A percentile compares a stretch with the other conserved stretches of the same genome.
phyloP scores from a whole-genome alignment of 2,329 filamentous ascomycete species.

The Xylaria sp. region DNA sequence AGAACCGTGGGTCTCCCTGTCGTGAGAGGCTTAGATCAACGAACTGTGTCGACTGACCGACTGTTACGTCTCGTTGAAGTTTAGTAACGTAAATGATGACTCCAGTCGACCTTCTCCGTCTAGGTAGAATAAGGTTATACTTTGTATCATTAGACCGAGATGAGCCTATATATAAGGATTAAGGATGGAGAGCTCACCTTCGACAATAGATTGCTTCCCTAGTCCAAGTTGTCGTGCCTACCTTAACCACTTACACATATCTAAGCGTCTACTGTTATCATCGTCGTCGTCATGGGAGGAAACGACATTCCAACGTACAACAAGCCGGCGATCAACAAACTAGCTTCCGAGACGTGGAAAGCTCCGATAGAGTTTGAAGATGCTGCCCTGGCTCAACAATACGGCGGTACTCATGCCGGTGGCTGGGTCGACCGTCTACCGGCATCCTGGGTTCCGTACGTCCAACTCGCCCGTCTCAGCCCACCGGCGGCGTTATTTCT shows the following conservation, averaged over 20 bases:
- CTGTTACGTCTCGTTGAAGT: background rate
- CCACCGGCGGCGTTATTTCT: constrained; percentile 48
- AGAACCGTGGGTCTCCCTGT: constrained; percentile 7
- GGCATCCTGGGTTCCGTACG: constrained; percentile 48
- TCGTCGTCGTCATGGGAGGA: constrained; percentile 24
- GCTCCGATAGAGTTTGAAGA: constrained; percentile 31
- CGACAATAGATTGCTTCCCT: background rate
- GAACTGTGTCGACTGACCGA: background rate
- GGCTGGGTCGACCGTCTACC: constrained; percentile 48
- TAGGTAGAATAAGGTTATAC: constrained; percentile 7
- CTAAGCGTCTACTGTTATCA: background rate
- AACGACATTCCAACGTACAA: constrained; percentile 28
- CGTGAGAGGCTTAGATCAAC: constrained; percentile 18
- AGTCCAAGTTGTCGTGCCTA: background rate
- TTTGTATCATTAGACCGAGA: background rate
- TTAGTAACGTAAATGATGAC: constrained; percentile 10
- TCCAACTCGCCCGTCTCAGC: constrained; percentile 48
- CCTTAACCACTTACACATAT: background rate
- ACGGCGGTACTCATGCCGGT: constrained; percentile 48
- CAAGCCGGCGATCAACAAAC: constrained; percentile 35
- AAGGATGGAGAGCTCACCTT: constrained; percentile 2
- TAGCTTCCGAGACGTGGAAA: constrained; percentile 6
- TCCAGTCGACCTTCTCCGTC: background rate
- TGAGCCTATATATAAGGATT: constrained; percentile 19
- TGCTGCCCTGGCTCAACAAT: constrained; percentile 43